Conservation (phyloP, 495 filamentous ascomycete genomes). For the Schizothecium vesticola region DNA sequence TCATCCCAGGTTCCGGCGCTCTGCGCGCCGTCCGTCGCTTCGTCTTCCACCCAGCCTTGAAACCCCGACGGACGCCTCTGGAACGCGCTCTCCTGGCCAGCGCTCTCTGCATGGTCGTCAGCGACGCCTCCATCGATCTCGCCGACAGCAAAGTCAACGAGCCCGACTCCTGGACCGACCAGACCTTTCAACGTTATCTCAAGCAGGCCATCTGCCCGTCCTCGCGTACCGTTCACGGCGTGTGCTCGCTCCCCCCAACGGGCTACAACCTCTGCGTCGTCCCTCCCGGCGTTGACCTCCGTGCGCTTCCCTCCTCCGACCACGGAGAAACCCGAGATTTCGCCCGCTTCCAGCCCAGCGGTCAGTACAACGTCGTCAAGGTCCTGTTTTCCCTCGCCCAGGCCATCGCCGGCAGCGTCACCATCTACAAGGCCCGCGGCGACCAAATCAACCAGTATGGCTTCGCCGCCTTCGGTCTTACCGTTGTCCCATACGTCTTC, state of each 20-base stretch:
- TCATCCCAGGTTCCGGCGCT: background rate
- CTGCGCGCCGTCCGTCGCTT: background rate
- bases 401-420: constrained; percentile 9
- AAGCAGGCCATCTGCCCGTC: background rate
- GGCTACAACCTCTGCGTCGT: background rate
- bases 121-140: background rate
- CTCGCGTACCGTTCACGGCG: background rate
- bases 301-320: background rate
- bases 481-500: constrained; percentile 39
- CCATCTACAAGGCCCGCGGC: constrained; percentile 33
- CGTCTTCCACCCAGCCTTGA: background rate
- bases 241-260: background rate
- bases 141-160: background rate
- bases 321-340: background rate
- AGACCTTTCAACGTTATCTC: background rate
- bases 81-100: background rate
- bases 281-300: background rate
- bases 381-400: background rate
- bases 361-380: background rate
- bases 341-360: background rate
- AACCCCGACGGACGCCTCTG: background rate
- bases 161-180: background rate
- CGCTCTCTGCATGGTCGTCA: background rate
- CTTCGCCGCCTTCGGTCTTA: constrained; percentile 41
- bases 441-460: constrained; percentile 38